Evolutionary conservation across 2,329 filamentous ascomycete genomes (phyloP).

Genomic region (Fonsecaea pedrosoi): DNA sequence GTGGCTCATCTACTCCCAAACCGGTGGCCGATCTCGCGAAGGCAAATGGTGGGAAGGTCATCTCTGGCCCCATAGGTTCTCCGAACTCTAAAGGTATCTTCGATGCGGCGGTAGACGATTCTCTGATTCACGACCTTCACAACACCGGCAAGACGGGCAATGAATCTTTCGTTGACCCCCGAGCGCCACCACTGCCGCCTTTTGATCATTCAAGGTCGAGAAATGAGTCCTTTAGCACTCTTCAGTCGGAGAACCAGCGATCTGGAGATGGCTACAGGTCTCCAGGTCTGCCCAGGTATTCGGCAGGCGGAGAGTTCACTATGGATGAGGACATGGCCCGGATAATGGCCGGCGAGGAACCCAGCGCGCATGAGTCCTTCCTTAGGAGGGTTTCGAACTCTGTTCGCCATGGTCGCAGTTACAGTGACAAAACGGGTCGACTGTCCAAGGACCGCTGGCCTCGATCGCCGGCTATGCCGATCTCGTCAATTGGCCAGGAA

Average conservation of each 20-base stretch:
- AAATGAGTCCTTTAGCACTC: constrained; percentile 59
- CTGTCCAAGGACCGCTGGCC: constrained; percentile 71
- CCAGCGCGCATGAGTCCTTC: constrained; percentile 72
- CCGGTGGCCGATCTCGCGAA: constrained; percentile 37
- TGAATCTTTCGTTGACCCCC: constrained; percentile 65
- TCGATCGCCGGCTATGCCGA: constrained; percentile 66
- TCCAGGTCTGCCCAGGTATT: constrained; percentile 74
- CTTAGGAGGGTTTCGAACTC: constrained; percentile 90
- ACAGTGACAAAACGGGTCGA: constrained; percentile 71
- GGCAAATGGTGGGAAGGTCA: constrained; percentile 51
- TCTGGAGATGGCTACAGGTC: constrained; percentile 60
- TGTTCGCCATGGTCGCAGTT: constrained; percentile 88
- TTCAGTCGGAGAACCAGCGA: constrained; percentile 47
- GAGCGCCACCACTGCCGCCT: constrained; percentile 63
- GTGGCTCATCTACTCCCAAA: constrained; percentile 23
- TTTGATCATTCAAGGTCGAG: constrained; percentile 47
- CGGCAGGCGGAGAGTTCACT: constrained; percentile 82
- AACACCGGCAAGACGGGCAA: constrained; percentile 43
- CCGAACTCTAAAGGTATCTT: constrained; percentile 49
- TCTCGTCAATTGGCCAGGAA: constrained; percentile 54
- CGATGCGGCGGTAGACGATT: constrained; percentile 46
- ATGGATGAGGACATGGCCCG: constrained; percentile 96
- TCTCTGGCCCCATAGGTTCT: constrained; percentile 53
- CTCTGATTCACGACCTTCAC: constrained; percentile 30
- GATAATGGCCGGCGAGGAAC: constrained; percentile 78